Evolutionary conservation across 306 rosid species (phyloP), one percentile per base, ranked within the genome.

Genomic region (Astragalus glycyphyllos): DNA sequence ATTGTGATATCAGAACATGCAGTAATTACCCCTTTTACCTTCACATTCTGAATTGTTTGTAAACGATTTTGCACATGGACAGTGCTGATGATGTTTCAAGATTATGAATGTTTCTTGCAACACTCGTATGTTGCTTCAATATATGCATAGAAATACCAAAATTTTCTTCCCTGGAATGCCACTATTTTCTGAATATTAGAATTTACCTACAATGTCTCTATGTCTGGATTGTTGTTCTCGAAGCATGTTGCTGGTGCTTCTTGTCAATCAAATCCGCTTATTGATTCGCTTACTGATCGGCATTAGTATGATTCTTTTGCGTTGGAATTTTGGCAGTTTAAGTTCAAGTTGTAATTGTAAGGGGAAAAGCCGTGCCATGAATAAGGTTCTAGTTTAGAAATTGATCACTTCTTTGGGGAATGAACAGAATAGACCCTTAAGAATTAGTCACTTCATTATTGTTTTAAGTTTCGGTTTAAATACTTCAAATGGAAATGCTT

Each of bases 1-100:
- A 69, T 60, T 46, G 32, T 69, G 70, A 75, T 70, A 10, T 63
- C 63, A 14, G 66, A 67, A 40, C 72, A 69, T 51, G 54, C 53
- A 34, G 46, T 29, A 16, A 73, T 51, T 65, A 64, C 47, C 65
- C 53, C 47, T 68, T 80, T 71, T 57, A 50, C 64, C 47, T 15
- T 56, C 14, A 67, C 78, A 65, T 76, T 66, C 41, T 60, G 56
- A 83, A 38, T 72, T 77, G 73, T 51, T 73, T 77, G 74, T 66
- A 53, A 56, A 75, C 5, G 23, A 51, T 32, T 10, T 10, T 53
- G 72, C 49, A 26, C 57, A 62, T 4, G 17, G 5, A 14, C 73
- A 29, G 73, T 47, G 73, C 29, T 4, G 11, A 37, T 6, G 41
- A 32, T 16, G 11, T 62, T 61, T 62, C 50, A 45, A 56, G 32